Percentiles rank a stretch among this genome's conserved stretches.
These are phyloP conservation scores for Galerina sulciceps DNA, from an alignment of 768 basidiomycete genomes.

Conservation along the genomic window DNA sequence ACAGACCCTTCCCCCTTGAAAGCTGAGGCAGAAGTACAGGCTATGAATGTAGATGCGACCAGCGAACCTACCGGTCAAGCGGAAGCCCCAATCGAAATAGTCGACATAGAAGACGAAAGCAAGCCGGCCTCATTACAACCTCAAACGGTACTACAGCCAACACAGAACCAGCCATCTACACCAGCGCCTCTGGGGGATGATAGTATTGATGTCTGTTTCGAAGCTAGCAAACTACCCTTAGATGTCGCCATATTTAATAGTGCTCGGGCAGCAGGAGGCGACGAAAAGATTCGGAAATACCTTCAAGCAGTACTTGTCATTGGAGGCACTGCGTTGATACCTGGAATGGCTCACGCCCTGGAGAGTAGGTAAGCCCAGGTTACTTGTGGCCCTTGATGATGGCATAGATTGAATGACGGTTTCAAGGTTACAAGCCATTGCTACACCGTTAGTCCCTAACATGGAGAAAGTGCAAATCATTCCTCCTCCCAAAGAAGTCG, in stretches of 20 bases:
- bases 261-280: conserved; percentile 83
- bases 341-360: conserved; percentile 84
- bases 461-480: conserved; percentile 92
- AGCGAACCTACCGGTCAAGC: conserved; percentile 22
- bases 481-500: conserved; percentile 92
- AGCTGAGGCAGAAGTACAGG: conserved; percentile 24
- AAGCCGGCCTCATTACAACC: conserved; percentile 19
- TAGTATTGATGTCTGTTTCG: conserved; percentile 78
- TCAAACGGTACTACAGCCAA: conserved; percentile 14
- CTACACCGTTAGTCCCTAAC: conserved; percentile 77
- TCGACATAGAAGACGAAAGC: conserved; percentile 53
- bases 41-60: conserved; percentile 26
- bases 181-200: conserved; percentile 42
- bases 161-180: conserved; percentile 15
- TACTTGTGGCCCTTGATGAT: neutral
- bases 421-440: conserved; percentile 76
- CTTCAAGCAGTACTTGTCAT: conserved; percentile 86
- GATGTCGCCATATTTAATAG: conserved; percentile 95
- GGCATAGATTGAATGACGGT: conserved; percentile 2
- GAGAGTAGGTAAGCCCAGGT: conserved; percentile 72
- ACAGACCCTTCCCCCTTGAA: conserved; percentile 20
- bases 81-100: conserved; percentile 44
- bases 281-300: conserved; percentile 90
- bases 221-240: conserved; percentile 88
- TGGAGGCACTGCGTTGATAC: conserved; percentile 80